phyloP scores from a whole-genome alignment of 1,284 basidiomycete species.

The Sanghuangporus sanghuang region DNA sequence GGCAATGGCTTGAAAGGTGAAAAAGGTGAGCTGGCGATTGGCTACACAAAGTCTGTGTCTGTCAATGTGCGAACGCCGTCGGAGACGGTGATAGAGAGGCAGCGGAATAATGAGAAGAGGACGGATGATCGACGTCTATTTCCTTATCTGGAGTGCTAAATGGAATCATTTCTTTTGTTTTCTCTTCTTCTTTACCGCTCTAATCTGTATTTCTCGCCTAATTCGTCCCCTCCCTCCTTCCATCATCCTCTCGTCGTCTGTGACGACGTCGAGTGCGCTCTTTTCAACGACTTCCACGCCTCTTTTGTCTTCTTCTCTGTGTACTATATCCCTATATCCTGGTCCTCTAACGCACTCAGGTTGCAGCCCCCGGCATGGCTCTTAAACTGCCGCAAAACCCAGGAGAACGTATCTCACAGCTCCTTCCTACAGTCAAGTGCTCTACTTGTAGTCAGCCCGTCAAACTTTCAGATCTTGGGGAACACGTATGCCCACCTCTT shows the following conservation, averaged over 20 bases:
- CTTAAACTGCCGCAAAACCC: constrained; percentile 11
- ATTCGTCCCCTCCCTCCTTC: background rate
- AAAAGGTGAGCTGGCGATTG: background rate
- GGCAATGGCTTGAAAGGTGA: background rate
- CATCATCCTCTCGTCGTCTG: constrained; percentile 3
- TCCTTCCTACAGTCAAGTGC: constrained; percentile 79
- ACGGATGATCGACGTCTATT: background rate
- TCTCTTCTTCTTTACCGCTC: background rate
- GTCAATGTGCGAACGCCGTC: background rate
- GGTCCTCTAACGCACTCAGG: background rate
- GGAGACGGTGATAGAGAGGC: background rate
- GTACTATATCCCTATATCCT: constrained; percentile 7
- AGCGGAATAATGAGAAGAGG: background rate
- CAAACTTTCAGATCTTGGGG: constrained; percentile 17
- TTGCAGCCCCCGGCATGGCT: background rate
- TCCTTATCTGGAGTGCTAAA: background rate
- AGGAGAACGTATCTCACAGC: constrained; percentile 56
- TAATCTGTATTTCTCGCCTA: background rate
- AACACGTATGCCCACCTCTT: constrained; percentile 18
- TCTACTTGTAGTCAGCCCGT: constrained; percentile 69
- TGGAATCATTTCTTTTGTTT: constrained; percentile 3
- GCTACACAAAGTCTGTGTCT: background rate
- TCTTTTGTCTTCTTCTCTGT: background rate
- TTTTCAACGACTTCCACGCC: background rate
- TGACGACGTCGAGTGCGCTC: background rate